phyloP scores from a whole-genome alignment of 2,329 filamentous ascomycete genomes.

The Aspergillus quadrilineatus region DNA sequence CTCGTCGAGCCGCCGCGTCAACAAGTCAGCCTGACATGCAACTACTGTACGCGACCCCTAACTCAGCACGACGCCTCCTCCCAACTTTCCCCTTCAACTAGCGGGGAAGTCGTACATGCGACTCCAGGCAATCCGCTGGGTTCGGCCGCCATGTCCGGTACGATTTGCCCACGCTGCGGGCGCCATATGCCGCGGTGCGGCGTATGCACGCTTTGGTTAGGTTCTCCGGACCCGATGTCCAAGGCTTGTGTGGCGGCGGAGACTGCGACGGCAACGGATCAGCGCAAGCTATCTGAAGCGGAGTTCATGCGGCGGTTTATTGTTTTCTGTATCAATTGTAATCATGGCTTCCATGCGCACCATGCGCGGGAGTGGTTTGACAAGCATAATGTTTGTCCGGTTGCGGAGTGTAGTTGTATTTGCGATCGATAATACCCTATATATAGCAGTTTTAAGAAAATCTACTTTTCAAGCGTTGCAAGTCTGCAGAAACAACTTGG shows the following conservation, averaged over 20 bases:
- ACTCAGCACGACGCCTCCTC: slow-evolving; percentile 45
- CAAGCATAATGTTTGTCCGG: slow-evolving; percentile 40
- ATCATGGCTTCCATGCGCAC: slow-evolving; percentile 63
- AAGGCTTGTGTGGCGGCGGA: slow-evolving; percentile 38
- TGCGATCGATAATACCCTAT: slow-evolving; percentile 35
- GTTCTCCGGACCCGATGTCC: slow-evolving; percentile 56
- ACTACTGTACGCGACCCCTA: slow-evolving; percentile 59
- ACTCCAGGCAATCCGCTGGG: slow-evolving; percentile 38
- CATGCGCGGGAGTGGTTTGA: slow-evolving; percentile 63
- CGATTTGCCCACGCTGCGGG: slow-evolving; percentile 62
- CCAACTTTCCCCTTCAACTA: slow-evolving; percentile 26
- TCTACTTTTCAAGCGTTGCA: neutral
- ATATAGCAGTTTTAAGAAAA: neutral
- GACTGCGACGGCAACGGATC: slow-evolving; percentile 31
- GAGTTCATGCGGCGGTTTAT: slow-evolving; percentile 57
- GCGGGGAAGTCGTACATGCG: slow-evolving; percentile 35
- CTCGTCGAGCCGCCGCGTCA: slow-evolving; percentile 51
- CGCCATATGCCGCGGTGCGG: slow-evolving; percentile 63
- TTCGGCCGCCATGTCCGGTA: slow-evolving; percentile 44
- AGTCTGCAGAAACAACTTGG: neutral
- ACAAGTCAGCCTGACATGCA: slow-evolving; percentile 59
- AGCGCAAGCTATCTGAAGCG: slow-evolving; percentile 29
- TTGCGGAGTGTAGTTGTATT: slow-evolving; percentile 43
- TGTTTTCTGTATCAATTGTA: slow-evolving; percentile 62
- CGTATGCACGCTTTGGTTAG: slow-evolving; percentile 62